Conservation (phyloP, 345 rosid species). For the Cardamine occulta region DNA sequence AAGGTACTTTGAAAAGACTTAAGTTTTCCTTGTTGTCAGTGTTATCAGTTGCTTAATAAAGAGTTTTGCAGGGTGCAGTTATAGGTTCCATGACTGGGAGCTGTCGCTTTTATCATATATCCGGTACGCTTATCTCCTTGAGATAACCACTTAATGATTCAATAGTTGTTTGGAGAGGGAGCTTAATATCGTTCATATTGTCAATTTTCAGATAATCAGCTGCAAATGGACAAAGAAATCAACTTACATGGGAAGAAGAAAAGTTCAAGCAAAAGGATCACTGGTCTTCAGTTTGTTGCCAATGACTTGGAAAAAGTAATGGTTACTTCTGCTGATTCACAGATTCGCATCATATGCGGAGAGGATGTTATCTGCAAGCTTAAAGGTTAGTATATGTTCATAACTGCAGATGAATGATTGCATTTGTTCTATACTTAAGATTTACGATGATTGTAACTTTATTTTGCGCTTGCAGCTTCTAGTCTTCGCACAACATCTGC, state of each 20-base stretch:
- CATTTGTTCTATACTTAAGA: neutral
- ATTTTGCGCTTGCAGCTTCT: slow-evolving; percentile 43
- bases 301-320: slow-evolving; percentile 59
- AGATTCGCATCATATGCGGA: slow-evolving; percentile 54
- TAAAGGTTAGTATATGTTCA: slow-evolving; percentile 42
- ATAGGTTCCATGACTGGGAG: slow-evolving; percentile 71
- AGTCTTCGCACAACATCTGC: slow-evolving; percentile 57
- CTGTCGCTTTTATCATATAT: slow-evolving; percentile 57
- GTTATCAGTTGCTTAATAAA: slow-evolving; percentile 12
- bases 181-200: neutral
- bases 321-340: slow-evolving; percentile 76
- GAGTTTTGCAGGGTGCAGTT: slow-evolving; percentile 56
- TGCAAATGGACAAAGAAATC: slow-evolving; percentile 69
- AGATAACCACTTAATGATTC: neutral
- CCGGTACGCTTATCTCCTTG: slow-evolving; percentile 49
- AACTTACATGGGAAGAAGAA: slow-evolving; percentile 72
- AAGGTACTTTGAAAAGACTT: slow-evolving; percentile 48
- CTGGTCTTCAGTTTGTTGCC: slow-evolving; percentile 62
- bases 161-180: neutral
- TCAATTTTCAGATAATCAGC: slow-evolving; percentile 48
- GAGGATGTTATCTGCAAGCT: slow-evolving; percentile 61
- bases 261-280: slow-evolving; percentile 67
- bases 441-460: neutral
- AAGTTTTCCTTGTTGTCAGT: neutral
- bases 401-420: neutral